Evolutionary conservation across 2,329 filamentous ascomycete genomes (phyloP).

Genomic region (Dothideomycetes sp.): DNA sequence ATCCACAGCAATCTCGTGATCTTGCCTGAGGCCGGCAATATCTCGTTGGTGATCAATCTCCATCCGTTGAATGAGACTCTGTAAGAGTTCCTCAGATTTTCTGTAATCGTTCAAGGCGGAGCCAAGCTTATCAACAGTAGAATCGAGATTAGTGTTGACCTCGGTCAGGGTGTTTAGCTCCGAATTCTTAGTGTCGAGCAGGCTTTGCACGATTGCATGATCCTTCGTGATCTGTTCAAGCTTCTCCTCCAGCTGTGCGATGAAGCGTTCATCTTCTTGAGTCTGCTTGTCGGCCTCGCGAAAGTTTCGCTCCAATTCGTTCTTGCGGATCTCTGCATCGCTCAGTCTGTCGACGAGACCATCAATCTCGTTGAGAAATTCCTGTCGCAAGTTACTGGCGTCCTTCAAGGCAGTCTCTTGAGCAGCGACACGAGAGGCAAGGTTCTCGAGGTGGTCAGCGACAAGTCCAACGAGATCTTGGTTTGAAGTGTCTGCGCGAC

Average conservation of each 20-base stretch:
- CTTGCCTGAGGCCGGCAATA: constrained; percentile 27
- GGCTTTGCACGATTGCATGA: constrained; percentile 16
- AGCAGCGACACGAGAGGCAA: constrained; percentile 14
- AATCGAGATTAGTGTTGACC: constrained; percentile 24
- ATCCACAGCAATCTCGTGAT: constrained; percentile 24
- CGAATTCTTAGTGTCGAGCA: constrained; percentile 15
- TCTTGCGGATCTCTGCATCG: constrained; percentile 22
- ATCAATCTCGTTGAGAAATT: constrained; percentile 26
- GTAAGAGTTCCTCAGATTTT: constrained; percentile 26
- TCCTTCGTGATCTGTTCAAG: constrained; percentile 22
- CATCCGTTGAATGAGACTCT: constrained; percentile 25
- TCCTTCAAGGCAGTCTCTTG: constrained; percentile 16
- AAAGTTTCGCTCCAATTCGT: constrained; percentile 25
- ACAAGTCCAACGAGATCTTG: constrained; percentile 29
- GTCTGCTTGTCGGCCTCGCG: constrained; percentile 25
- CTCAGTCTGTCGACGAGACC: constrained; percentile 25
- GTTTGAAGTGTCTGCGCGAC: constrained; percentile 26
- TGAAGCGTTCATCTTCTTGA: constrained; percentile 25
- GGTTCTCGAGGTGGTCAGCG: constrained; percentile 24
- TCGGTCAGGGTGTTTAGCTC: constrained; percentile 14
- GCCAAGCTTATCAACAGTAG: constrained; percentile 24
- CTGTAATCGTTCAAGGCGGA: constrained; percentile 28
- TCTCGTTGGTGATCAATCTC: constrained; percentile 27
- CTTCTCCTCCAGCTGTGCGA: constrained; percentile 26
- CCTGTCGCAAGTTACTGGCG: constrained; percentile 25